Evolutionary conservation across 306 rosid genomes (phyloP), one percentile per base, ranked within the genome.

Genomic region (Quercus aquifolioides): DNA sequence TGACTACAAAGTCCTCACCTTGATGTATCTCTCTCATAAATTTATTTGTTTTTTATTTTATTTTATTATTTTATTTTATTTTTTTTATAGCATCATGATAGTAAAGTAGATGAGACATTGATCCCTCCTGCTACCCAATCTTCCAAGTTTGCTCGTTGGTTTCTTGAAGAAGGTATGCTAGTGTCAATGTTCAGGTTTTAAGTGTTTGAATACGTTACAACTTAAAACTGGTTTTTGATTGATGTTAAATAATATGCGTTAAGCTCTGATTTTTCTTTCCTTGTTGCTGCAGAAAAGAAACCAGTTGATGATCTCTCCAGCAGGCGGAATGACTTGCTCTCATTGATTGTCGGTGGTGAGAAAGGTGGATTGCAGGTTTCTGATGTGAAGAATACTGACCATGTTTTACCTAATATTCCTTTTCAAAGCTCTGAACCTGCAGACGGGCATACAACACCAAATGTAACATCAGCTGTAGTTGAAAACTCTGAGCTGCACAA

Each of bases 121-220:
- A 84, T 87, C 82, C 87, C 92, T 60, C 89, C 86, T 68, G 80
- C 83, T 62, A 74, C 77, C 68, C 92, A 93, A 30, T 88, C 97
- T 81, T 96, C 99, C 35, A 96, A 89, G 84, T 93, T 96, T 82
- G 97, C 98, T 78, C 92, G 67, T 71, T 96, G 92, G 98, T 96
- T 96, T 85, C 76, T 83, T 71, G 94, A 96, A 87, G 97, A 92
- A 86, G 99, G 99, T 96, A 67, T 71, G 84, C 77, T 31, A 59
- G n/a, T 15, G 25, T 78, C 26, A 4, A 69, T 73, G 43, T 75
- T 23, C 74, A 69, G 71, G 65, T 20, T 75, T 82, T 79, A 51
- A 73, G 63, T 65, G 77, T 60, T 59, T 68, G 17, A 13, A 56
- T 52, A 71, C 69, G 59, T 84, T 82, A 55, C 64, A 81, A 77